Base-by-base conservation (phyloP, 1,139 yeast genomes). In the Casaregolazyma lundiana region DNA sequence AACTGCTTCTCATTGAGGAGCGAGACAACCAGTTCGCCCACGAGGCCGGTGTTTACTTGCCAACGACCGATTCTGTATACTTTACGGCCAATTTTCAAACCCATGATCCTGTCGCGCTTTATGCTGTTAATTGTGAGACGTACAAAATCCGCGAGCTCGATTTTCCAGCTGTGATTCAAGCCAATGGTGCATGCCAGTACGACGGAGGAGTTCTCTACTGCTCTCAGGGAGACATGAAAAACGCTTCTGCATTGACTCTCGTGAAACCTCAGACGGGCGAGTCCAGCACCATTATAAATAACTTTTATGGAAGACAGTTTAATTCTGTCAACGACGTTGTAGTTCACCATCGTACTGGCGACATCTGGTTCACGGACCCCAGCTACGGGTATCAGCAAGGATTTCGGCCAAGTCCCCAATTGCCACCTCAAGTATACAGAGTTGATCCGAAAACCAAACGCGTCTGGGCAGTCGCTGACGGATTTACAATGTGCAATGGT, bases 321-420 rank as follows among this genome's bases (percentile, higher is more conserved):
- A 60, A 58, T 44, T 52, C 63, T 6, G 53, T 54, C 2, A 60
- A 58, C 45, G 64, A 60, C 38, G 63, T 60, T 24, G 61, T 53
- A 7, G 53, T 59, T 2, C 44, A 47, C 8, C 59, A 55, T n/a
- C 30, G 48, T 17, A 63, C 59, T 39, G 55, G 56, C n/a, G 47
- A 57, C 7, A 53, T 60, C 29, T 60, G 64, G 64, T 60, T 60
- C 50, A 60, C 64, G 0, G 64, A 60, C 38, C 64, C 64, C 4
- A 49, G 53, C 41, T 60, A 60, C 41, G 62, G 53, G 6, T 34
- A 48, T 20, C 39, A 46, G 16, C 63, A 59, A 42, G 52, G 53
- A 11, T 50, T 59, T 29, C 50, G 56, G 15, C 48, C 48, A 5
- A 18, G 35, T 9, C 46, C 49, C 18, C 40, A 38, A 6, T 51